Percentiles rank a stretch among this genome's conserved stretches.
Conservation (phyloP, 2,329 filamentous ascomycete genomes). For the Pyrenochaeta sp. region DNA sequence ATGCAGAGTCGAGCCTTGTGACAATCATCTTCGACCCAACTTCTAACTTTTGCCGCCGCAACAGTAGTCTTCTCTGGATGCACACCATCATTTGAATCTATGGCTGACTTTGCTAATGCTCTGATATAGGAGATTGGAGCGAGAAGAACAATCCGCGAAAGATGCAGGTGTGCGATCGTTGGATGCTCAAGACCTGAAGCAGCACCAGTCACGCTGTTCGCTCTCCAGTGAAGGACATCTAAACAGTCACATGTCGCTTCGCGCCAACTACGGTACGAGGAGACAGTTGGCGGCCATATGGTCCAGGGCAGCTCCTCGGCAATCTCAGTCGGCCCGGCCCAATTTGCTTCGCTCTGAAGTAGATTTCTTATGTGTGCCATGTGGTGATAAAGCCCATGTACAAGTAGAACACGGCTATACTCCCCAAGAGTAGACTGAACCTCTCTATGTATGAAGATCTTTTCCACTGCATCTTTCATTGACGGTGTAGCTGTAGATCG, state of each 20-base stretch:
- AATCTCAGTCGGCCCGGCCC: too few relatives aligned
- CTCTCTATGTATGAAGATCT: too few relatives aligned
- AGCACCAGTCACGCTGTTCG: conserved; percentile 60
- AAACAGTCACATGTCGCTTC: conserved; percentile 57
- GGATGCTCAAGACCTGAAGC: conserved; percentile 61
- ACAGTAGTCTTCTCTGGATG: conserved; percentile 1
- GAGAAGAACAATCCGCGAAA: conserved; percentile 61
- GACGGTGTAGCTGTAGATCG: too few relatives aligned
- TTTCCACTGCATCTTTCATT: too few relatives aligned
- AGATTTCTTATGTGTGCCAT: too few relatives aligned
- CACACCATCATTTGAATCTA: conserved; percentile 1
- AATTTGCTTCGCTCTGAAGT: too few relatives aligned
- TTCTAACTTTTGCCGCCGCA: conserved; percentile 50
- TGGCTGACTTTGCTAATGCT: conserved; percentile 45
- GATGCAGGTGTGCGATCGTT: conserved; percentile 63
- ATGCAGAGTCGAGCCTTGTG: conserved; percentile 63
- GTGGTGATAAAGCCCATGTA: too few relatives aligned
- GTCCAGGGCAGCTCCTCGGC: too few relatives aligned
- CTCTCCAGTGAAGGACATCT: conserved; percentile 66
- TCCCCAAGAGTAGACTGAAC: too few relatives aligned
- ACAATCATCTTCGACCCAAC: conserved; percentile 61
- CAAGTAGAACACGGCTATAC: too few relatives aligned
- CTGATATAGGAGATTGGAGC: conserved; percentile 57
- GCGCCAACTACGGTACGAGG: too few relatives aligned
- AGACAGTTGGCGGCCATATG: too few relatives aligned